Evolutionary conservation across 495 filamentous ascomycete genomes (phyloP), one percentile per base, ranked within the genome.

Genomic region (Podospora conica): DNA sequence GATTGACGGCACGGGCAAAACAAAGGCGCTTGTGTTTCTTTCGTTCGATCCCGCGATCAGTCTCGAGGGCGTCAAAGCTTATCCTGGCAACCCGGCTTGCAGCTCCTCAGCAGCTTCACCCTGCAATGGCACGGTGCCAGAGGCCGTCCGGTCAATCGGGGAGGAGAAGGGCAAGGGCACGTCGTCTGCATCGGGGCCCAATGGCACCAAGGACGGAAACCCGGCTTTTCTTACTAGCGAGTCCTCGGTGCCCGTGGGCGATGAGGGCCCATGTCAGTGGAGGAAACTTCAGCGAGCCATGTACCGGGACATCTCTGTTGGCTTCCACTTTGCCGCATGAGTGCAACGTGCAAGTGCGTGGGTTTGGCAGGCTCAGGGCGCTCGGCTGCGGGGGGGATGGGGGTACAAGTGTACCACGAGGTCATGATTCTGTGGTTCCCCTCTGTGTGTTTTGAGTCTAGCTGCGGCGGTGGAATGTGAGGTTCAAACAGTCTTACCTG

Each of bases 11-110:
- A 62, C 71, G 6, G 71, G 72, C 22, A 78, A 84, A 18, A 71
- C 81, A 24, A 74, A 76, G 22, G 81, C 83, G 0, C 69, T 91
- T 29, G 75, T 90, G 9, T 80, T 90, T 48, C 71, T 91, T 59
- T 87, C 82, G 40, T 91, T 89, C 69, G 88, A 91, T 68, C 84
- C 88, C 0, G 68, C 78, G 10, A 69, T 78, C 15, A 57, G 58
- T 15, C 61, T 78, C 21, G 27, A 60, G 12, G 73, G 72, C 0
- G 61, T 65, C 18, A 11, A 66, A 29, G 61, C 60, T 48, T 75
- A 72, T 53, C 64, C 67, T 21, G 66, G 69, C 24, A 33, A 61
- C 40, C 20, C 57, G 48, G 10, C 21, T 18, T 12, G 63, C 21
- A 54, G 21, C 58, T 25, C n/a, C 3, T 28, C 60, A 3, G 55